Percentiles rank a stretch among this genome's conserved stretches.
Evolutionary conservation across 1,284 basidiomycete species (phyloP).

Genomic region (Takashimella tepidaria): DNA sequence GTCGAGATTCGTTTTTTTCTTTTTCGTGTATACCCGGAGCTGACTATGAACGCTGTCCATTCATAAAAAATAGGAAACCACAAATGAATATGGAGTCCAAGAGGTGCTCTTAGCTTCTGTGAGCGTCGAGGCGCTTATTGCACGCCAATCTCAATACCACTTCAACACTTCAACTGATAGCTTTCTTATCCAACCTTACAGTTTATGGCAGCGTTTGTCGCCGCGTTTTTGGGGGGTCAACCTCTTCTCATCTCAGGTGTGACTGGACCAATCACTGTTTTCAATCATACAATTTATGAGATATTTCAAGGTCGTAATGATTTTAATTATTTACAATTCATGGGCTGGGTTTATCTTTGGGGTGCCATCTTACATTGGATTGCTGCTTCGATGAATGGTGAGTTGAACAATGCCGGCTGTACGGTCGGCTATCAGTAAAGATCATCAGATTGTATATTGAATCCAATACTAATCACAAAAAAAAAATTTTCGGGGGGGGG

Average conservation of each 20-base stretch:
- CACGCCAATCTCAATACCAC: background rate
- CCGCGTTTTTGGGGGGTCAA: slow-evolving; percentile 83
- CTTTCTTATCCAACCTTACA: slow-evolving; percentile 35
- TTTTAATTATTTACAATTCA: slow-evolving; percentile 70
- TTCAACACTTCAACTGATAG: no score
- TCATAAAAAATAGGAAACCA: slow-evolving; percentile 56
- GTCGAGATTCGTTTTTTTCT: slow-evolving; percentile 2
- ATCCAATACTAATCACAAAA: no score
- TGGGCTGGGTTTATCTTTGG: slow-evolving; percentile 92
- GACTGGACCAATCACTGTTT: slow-evolving; percentile 84
- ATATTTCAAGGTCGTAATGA: slow-evolving; percentile 55
- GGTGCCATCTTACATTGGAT: slow-evolving; percentile 88
- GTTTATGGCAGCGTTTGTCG: slow-evolving; percentile 90
- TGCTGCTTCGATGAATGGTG: slow-evolving; percentile 76
- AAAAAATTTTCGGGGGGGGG: no score
- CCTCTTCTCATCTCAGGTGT: slow-evolving; percentile 91
- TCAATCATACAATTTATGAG: slow-evolving; percentile 84
- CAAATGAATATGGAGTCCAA: slow-evolving; percentile 80
- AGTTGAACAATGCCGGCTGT: no score
- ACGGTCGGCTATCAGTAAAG: no score
- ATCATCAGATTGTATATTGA: no score
- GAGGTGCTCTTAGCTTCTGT: slow-evolving; percentile 60
- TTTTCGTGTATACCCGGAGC: background rate
- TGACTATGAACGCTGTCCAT: no score
- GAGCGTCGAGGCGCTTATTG: slow-evolving; percentile 9